Evolutionary conservation across 2,329 filamentous ascomycete species (phyloP).

Genomic region (Claviceps capensis): DNA sequence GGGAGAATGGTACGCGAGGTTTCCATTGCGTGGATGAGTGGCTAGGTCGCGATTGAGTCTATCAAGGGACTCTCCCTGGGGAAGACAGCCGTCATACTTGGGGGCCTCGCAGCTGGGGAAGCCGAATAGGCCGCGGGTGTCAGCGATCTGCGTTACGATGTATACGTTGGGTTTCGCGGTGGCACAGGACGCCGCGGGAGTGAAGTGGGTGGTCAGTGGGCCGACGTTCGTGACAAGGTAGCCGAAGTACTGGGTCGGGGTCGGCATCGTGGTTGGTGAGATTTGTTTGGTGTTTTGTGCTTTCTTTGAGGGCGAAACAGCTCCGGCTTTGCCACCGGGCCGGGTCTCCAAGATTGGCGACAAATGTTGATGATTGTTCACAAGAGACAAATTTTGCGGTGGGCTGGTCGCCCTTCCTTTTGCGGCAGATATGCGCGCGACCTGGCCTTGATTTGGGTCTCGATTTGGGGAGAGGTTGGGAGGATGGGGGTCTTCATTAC

Average conservation of each 20-base stretch:
- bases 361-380: no score
- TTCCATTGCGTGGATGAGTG: constrained; percentile 3
- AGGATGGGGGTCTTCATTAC: no score
- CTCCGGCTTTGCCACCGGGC: no score
- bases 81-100: constrained; percentile 10
- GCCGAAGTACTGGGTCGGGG: constrained; percentile 11
- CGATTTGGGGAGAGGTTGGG: no score
- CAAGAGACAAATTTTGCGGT: no score
- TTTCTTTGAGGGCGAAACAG: no score
- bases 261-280: constrained; percentile 11
- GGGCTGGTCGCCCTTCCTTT: no score
- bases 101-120: constrained; percentile 4
- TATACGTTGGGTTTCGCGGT: constrained; percentile 5
- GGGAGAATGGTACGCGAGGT: constrained; percentile 12
- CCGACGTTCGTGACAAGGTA: constrained; percentile 15
- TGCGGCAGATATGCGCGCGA: no score
- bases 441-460: no score
- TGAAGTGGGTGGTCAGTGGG: constrained; percentile 18
- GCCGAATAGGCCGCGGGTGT: constrained; percentile 1
- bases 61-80: constrained; percentile 10
- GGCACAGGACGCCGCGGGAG: constrained; percentile 12
- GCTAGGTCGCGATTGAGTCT: background rate
- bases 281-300: background rate
- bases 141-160: background rate
- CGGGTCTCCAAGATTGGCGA: no score